Evolutionary conservation across 495 filamentous ascomycete species (phyloP), one percentile per base, ranked within the genome.

Genomic region (Aspergillus incahuasiensis): DNA sequence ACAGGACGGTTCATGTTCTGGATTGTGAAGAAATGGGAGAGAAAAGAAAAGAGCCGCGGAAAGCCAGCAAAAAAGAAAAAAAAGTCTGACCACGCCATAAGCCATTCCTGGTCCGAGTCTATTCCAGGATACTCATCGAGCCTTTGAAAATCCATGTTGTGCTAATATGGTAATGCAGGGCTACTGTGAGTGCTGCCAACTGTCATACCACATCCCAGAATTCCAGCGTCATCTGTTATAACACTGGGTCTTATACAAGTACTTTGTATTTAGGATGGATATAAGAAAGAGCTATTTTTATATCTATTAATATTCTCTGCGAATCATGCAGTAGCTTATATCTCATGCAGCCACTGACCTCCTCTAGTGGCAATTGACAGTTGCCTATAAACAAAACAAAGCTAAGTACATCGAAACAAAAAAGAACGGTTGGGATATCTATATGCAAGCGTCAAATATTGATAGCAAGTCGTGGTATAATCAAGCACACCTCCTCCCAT

Each of bases 351-450:
- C 32, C 48, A 50, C 34, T 5, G 19, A 11, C 21, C 12, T 16
- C 30, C 1, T 16, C 30, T 39, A 1, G 9, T 21, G 20, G 43
- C 43, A 24, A 47, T 47, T 16, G 16, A 22, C 25, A 32, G 8
- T n/a, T 15, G 13, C 22, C 13, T 18, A n/a, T 30, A 12, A 1
- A 16, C 13, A 32, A 47, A 3, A n/a, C 15, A 19, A 32, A 28
- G 12, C 6, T 32, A 47, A 32, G 21, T 39, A 49, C 34, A 49
- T 49, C 6, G 47, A 49, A 12, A 40, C 15, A 18, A 32, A 32
- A 5, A 5, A 47, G 25, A 19, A 32, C n/a, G n/a, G n/a, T 24
- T 46, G 45, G 45, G 45, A 52, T 52, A 42, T 52, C 38, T 51
- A 41, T 51, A 19, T 25, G 21, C 34, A 32, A 8, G 45, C 3